Evolutionary conservation across 2,329 filamentous ascomycete species (phyloP).

Genomic region (Colletotrichum tanaceti): DNA sequence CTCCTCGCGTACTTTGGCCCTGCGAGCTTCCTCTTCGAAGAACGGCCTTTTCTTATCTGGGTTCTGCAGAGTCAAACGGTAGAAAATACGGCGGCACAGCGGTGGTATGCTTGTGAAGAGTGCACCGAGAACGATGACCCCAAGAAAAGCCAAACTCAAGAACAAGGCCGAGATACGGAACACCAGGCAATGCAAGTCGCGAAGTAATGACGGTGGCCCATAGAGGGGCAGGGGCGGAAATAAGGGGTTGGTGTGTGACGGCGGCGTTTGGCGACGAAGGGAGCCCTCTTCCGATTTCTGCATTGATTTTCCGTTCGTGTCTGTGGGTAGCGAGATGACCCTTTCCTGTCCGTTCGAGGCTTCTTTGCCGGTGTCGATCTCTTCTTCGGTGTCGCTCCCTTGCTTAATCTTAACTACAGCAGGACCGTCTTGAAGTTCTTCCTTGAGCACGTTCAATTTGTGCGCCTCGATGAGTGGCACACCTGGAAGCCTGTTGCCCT

Average conservation of each 20-base stretch:
- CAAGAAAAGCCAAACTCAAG: constrained; percentile 81
- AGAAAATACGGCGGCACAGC: constrained; percentile 60
- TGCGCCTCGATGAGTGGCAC: constrained; percentile 77
- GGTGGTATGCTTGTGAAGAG: constrained; percentile 73
- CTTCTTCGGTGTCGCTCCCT: constrained; percentile 45
- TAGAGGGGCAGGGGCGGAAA: constrained; percentile 89
- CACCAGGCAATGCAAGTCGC: constrained; percentile 71
- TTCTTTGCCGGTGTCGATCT: constrained; percentile 50
- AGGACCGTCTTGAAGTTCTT: constrained; percentile 55
- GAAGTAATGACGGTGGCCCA: constrained; percentile 75
- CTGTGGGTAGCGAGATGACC: constrained; percentile 44
- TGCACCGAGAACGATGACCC: constrained; percentile 79
- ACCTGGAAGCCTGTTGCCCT: constrained; percentile 74
- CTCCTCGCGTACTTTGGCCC: constrained; percentile 66
- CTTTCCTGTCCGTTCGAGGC: constrained; percentile 44
- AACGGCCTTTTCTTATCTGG: constrained; percentile 74
- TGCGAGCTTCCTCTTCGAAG: constrained; percentile 75
- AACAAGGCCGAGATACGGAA: constrained; percentile 78
- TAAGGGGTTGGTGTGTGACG: constrained; percentile 79
- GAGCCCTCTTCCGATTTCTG: constrained; percentile 60
- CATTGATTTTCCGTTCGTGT: constrained; percentile 50
- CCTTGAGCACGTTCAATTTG: constrained; percentile 73
- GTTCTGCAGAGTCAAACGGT: constrained; percentile 68
- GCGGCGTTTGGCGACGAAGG: constrained; percentile 64
- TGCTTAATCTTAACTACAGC: constrained; percentile 42